Conservation (phyloP, 345 rosid species). For the Syzygium aqueum region DNA sequence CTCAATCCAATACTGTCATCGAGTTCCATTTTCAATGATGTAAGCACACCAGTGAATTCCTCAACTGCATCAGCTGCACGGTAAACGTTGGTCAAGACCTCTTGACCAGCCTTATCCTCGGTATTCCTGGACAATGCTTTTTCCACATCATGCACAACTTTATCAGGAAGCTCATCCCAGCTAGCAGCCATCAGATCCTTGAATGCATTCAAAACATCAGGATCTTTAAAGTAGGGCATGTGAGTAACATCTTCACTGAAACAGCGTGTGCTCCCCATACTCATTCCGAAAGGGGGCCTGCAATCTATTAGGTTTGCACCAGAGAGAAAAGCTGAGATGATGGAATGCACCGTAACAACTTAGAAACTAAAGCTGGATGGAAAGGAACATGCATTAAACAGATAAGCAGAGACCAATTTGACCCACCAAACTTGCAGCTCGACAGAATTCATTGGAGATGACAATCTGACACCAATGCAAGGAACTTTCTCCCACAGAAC, state of each 20-base stretch:
- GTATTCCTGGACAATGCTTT: slow-evolving; percentile 45
- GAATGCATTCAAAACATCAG: slow-evolving; percentile 41
- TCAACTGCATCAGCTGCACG: slow-evolving; percentile 89
- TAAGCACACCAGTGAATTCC: slow-evolving; percentile 66
- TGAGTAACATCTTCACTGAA: slow-evolving; percentile 58
- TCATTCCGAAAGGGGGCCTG: slow-evolving; percentile 25
- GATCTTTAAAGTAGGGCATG: slow-evolving; percentile 60
- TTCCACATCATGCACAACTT: slow-evolving; percentile 41
- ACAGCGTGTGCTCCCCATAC: slow-evolving; percentile 35
- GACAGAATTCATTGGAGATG: not conserved
- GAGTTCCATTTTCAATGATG: slow-evolving; percentile 70
- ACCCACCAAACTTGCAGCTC: not conserved
- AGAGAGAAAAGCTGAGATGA: not conserved
- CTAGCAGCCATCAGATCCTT: slow-evolving; percentile 78
- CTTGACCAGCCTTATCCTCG: slow-evolving; percentile 74
- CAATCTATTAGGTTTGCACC: slow-evolving; percentile 23
- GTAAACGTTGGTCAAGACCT: slow-evolving; percentile 51
- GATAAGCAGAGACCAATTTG: not conserved
- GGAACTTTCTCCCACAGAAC: not conserved
- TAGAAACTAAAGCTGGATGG: not conserved
- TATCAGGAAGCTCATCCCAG: slow-evolving; percentile 68
- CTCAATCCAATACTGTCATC: slow-evolving; percentile 81
- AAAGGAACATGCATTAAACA: not conserved
- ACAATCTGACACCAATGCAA: not conserved
- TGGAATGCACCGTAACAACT: not conserved